Evolutionary conservation across 805 yeast species (phyloP).

Genomic region (Cephaloascus albidus): DNA sequence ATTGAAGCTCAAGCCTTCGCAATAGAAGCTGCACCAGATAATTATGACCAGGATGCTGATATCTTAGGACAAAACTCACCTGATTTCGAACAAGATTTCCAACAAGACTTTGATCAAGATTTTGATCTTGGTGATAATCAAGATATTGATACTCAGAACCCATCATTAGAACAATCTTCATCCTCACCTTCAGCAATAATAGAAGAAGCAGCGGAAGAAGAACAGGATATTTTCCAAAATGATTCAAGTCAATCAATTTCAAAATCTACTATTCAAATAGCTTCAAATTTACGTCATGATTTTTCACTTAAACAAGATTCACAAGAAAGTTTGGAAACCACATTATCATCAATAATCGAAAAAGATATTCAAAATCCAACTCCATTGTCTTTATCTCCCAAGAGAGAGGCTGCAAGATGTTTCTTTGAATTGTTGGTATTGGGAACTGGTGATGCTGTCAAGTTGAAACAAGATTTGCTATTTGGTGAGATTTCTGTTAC

Average conservation of each 20-base stretch:
- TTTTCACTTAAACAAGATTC: conserved; percentile 10
- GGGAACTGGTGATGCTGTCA: conserved; percentile 67
- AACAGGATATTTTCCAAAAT: conserved; percentile 9
- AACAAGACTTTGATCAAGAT: conserved; percentile 1
- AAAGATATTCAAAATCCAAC: conserved; percentile 19
- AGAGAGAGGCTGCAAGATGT: conserved; percentile 56
- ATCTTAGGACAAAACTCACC: no score
- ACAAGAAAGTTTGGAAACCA: conserved; percentile 10
- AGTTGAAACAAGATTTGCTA: conserved; percentile 47
- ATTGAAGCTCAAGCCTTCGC: no score
- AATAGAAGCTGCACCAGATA: no score
- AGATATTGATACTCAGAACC: conserved; percentile 4
- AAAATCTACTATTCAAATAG: conserved; percentile 45
- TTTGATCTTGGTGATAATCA: conserved; percentile 3
- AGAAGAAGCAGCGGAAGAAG: conserved; percentile 12
- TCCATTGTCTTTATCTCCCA: conserved; percentile 28
- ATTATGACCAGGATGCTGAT: no score
- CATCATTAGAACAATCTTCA: conserved; percentile 1
- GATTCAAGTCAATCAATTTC: conserved; percentile 22
- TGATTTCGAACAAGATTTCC: background rate
- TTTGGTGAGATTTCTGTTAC: conserved; percentile 52
- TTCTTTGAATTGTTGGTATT: conserved; percentile 79
- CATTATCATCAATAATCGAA: conserved; percentile 29
- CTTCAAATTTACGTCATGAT: conserved; percentile 29
- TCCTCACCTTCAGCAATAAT: background rate